Evolutionary conservation across 2,329 filamentous ascomycete genomes (phyloP).

Genomic region (Ophiostoma australiae): DNA sequence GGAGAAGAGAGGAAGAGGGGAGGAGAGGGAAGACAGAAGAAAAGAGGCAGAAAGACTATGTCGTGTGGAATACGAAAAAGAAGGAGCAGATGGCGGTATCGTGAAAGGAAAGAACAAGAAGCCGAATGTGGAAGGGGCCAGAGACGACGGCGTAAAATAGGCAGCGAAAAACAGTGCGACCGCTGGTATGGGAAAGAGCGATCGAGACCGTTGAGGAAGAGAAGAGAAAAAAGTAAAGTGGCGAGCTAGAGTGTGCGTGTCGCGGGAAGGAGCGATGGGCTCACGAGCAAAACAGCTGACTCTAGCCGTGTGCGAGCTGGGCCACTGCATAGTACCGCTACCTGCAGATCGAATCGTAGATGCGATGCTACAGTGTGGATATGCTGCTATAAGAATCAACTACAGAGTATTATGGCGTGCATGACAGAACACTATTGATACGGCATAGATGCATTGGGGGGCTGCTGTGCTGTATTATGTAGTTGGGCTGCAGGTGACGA

Average conservation of each 20-base stretch:
- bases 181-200: neutral
- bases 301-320: neutral
- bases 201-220: neutral
- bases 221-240: neutral
- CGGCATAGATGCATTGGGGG: neutral
- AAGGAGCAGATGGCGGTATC: neutral
- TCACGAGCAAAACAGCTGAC: neutral
- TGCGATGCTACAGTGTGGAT: neutral
- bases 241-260: neutral
- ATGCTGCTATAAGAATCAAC: neutral
- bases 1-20: neutral
- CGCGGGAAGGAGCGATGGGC: neutral
- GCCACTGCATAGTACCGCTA: neutral
- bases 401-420: neutral
- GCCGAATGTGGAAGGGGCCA: neutral
- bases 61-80: neutral
- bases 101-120: neutral
- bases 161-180: slow-evolving; percentile 1
- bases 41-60: neutral
- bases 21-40: neutral
- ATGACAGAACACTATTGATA: neutral
- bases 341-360: slow-evolving; percentile 10
- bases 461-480: neutral
- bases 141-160: neutral
- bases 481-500: too few species aligned